Conservation (phyloP, 2,329 filamentous ascomycete genomes). For the Juglanconis sp. region DNA sequence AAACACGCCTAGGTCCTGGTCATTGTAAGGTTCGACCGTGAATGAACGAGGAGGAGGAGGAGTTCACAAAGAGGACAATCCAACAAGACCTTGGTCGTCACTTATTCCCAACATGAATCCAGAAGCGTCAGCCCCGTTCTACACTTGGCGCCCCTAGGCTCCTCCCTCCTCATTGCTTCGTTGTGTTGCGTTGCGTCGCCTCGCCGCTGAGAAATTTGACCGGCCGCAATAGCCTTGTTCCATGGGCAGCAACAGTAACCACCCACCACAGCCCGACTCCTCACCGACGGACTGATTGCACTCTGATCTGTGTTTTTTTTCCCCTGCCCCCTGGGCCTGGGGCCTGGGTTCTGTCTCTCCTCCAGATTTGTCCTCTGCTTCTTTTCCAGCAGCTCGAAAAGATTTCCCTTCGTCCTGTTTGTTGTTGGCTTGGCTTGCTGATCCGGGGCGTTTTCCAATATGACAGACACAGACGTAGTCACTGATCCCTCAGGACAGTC, state of each 20-base stretch:
- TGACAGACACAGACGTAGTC: conserved; percentile 20
- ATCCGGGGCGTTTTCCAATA: conserved; percentile 10
- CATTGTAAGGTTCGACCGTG: conserved; percentile 22
- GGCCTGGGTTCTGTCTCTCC: conserved; percentile 1
- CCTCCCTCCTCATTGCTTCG: conserved; percentile 12
- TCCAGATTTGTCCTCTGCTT: conserved; percentile 12
- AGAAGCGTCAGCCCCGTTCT: conserved; percentile 4
- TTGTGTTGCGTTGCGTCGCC: neutral
- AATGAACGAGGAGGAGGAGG: conserved; percentile 14
- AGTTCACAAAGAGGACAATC: conserved; percentile 31
- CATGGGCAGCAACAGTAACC: conserved; percentile 11
- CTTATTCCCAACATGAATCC: conserved; percentile 18
- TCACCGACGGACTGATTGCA: neutral
- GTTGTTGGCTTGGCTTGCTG: conserved; percentile 13
- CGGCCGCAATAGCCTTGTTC: conserved; percentile 6
- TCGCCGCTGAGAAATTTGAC: conserved; percentile 6
- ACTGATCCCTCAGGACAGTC: conserved; percentile 18
- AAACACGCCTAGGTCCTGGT: conserved; percentile 13
- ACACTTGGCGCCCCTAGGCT: conserved; percentile 10
- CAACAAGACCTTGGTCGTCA: conserved; percentile 23
- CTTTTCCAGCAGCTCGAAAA: neutral
- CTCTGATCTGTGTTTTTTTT: neutral
- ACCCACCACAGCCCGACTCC: neutral
- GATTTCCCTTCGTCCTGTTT: conserved; percentile 2
- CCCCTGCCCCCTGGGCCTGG: conserved; percentile 5